Evolutionary conservation across 306 rosid species (phyloP), one percentile per base, ranked within the genome.

Genomic region (Luffa aegyptiaca): DNA sequence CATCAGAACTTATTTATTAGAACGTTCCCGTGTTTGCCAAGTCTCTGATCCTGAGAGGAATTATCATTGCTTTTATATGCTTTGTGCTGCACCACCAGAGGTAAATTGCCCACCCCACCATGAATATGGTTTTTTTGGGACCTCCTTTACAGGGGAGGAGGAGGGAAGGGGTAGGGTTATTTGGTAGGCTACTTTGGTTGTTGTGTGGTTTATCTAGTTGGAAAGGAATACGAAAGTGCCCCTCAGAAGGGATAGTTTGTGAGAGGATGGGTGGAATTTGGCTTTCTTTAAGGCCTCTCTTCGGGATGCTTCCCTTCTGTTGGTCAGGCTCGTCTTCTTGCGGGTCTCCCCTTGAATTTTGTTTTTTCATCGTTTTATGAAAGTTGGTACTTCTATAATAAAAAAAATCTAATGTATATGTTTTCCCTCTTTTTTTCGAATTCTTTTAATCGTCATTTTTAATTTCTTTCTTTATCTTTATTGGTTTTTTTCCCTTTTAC

Each of bases 51-150:
- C 98, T 10, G 98, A 94, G 90, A 85, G 98, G 85, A 94, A 94
- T 81, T 94, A 94, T 86, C 98, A 94, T 92, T 94, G 98, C 86
- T 94, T 94, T 88, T 94, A 94, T 83, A 94, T 94, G 98, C 94
- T 94, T 80, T 94, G 98, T 85, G 89, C 98, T 81, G 98, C 96
- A 81, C 93, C 98, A 45, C 3, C 85, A 80, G 96, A 92, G 96
- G 98, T 92, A 76, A 78, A 55, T 64, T n/a, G 14, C 18, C 35
- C 46, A 17, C 36, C 18, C 35, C 46, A 17, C 36, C 77, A 72
- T 39, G 74, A 66, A 65, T 65, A 3, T 37, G 0, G 10, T n/a
- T 65, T 37, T 16, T 65, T 36, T 6, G 8, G n/a, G 46, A 64
- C 71, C 21, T 35, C 35, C 13, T 64, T 64, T 36, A 36, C 44